Conservation (phyloP, 441 rosid species). For the Monsonia emarginata region DNA sequence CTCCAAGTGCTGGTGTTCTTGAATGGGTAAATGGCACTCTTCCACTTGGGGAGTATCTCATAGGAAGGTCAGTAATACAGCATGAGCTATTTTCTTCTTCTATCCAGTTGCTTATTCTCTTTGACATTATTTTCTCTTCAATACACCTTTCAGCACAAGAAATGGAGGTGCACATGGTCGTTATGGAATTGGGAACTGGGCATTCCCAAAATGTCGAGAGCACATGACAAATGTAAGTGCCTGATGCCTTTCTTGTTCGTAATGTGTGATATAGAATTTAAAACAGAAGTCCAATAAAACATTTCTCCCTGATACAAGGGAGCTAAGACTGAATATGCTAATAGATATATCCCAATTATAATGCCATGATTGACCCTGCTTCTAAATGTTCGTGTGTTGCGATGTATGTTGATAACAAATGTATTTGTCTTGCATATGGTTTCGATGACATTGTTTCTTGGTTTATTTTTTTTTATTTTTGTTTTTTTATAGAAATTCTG, state of each 20-base stretch:
- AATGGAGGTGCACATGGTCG: conserved; percentile 88
- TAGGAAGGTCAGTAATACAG: conserved; percentile 55
- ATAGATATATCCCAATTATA: background rate
- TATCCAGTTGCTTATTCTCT: background rate
- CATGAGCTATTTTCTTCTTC: conserved; percentile 3
- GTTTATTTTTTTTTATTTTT: background rate
- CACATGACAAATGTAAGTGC: conserved; percentile 65
- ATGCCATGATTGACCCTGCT: background rate
- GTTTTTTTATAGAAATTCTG: background rate
- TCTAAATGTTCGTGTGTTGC: background rate
- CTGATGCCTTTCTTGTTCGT: background rate
- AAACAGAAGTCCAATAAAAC: background rate
- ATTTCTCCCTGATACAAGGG: background rate
- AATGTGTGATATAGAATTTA: background rate
- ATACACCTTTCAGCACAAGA: conserved; percentile 47
- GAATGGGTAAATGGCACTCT: conserved; percentile 98
- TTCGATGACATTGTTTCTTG: background rate
- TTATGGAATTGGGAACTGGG: conserved; percentile 81
- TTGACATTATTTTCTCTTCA: conserved; percentile 14
- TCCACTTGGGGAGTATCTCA: conserved; percentile 94
- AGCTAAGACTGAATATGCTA: background rate
- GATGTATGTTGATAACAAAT: background rate
- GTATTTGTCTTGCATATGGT: background rate
- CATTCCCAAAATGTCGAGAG: conserved; percentile 68
- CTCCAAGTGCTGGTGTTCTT: conserved; percentile 98